Percentiles rank a stretch among this genome's conserved stretches.
Evolutionary conservation across 805 yeast genomes (phyloP).

Genomic region (Metschnikowia sp.): DNA sequence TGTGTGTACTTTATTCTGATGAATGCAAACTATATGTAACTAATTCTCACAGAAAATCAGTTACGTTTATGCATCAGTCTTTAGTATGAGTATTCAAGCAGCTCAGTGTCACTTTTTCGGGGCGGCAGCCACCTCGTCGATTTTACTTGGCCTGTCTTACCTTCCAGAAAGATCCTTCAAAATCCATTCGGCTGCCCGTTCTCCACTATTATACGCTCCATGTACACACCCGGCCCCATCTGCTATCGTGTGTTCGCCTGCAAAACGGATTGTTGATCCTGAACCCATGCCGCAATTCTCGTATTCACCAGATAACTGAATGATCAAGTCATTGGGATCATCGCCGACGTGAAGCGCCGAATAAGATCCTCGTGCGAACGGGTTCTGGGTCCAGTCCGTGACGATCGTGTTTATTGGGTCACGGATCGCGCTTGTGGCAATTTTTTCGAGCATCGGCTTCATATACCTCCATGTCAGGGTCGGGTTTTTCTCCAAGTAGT

Average conservation of each 20-base stretch:
- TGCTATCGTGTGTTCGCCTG: constrained; percentile 84
- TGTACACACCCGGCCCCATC: constrained; percentile 93
- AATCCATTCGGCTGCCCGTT: constrained; percentile 48
- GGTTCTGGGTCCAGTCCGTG: constrained; percentile 78
- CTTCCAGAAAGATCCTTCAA: background rate
- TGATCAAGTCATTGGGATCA: constrained; percentile 60
- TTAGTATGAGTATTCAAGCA: too few relatives aligned
- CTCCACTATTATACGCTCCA: constrained; percentile 83
- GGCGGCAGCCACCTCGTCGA: background rate
- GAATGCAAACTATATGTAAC: too few relatives aligned
- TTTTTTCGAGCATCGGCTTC: constrained; percentile 47
- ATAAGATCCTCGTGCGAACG: constrained; percentile 78
- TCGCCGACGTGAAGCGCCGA: constrained; percentile 67
- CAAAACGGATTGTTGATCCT: constrained; percentile 62
- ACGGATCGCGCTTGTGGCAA: constrained; percentile 10
- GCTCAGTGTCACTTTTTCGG: too few relatives aligned
- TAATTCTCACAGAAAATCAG: too few relatives aligned
- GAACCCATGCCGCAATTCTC: constrained; percentile 41
- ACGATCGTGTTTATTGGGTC: constrained; percentile 37
- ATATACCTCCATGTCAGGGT: constrained; percentile 54
- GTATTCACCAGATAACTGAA: constrained; percentile 51
- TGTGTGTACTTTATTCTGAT: too few relatives aligned
- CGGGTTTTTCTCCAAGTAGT: constrained; percentile 51
- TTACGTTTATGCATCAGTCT: too few relatives aligned
- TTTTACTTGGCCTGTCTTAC: background rate